phyloP scores from a whole-genome alignment of 164 flowering plant species.

The Umbellularia californica region DNA sequence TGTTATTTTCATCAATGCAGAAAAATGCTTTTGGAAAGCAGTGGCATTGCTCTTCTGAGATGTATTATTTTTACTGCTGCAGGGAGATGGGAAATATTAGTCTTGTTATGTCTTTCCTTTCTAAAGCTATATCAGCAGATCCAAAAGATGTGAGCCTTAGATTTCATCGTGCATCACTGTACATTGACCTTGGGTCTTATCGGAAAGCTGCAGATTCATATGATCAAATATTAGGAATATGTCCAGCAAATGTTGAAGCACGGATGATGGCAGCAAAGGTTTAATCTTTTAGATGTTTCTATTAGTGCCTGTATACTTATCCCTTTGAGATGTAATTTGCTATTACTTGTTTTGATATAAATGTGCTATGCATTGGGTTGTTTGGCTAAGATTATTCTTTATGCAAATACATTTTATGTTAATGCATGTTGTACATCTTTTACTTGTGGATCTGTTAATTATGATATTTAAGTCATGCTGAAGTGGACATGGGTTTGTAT shows the following conservation, averaged over 20 bases:
- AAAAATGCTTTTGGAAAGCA: neutral
- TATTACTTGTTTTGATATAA: neutral
- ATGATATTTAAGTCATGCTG: too few relatives aligned
- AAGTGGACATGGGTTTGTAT: too few relatives aligned
- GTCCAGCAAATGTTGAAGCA: slow-evolving; percentile 59
- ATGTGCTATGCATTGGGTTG: too few relatives aligned
- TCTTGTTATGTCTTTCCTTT: slow-evolving; percentile 63
- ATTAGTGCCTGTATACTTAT: neutral
- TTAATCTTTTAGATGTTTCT: neutral
- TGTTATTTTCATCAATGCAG: neutral
- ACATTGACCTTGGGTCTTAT: slow-evolving; percentile 50
- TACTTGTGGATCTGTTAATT: too few relatives aligned
- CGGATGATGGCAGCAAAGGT: slow-evolving; percentile 47
- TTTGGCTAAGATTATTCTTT: too few relatives aligned
- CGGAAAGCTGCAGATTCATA: slow-evolving; percentile 69
- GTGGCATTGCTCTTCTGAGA: neutral
- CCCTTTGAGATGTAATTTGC: neutral
- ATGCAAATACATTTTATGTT: too few relatives aligned
- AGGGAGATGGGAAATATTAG: slow-evolving; percentile 54
- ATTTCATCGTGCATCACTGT: slow-evolving; percentile 51
- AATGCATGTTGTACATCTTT: too few relatives aligned
- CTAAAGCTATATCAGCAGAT: slow-evolving; percentile 69
- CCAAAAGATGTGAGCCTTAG: slow-evolving; percentile 54
- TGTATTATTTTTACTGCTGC: slow-evolving; percentile 12
- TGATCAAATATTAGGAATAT: slow-evolving; percentile 47